Base-by-base conservation (phyloP, 257 asterid genomes). In the Leonotis leonurus region DNA sequence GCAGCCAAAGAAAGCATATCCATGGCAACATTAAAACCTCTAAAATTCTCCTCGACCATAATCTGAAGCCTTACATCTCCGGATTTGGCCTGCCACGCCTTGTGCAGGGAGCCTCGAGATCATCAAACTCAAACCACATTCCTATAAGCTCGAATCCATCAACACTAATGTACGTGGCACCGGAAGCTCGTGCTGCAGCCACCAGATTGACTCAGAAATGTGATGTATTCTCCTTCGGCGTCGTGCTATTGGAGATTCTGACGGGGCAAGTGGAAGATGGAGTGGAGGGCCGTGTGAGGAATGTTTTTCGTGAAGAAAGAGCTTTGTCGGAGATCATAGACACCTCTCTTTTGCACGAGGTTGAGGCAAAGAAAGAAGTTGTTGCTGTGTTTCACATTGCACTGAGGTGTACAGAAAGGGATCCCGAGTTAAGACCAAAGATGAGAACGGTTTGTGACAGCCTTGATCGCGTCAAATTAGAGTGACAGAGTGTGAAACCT, bases 401-500 rank as follows among this genome's bases (percentile, higher is more conserved):
- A 0, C 68, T 93, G 8, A 87, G 71, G 27, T 93, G 99, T 65
- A 82, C 94, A 25, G 97, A 89, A 22, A 44, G 65, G 10, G 99
- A 93, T 49, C 95, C 92, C 1, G 96, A 93, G 73, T 37, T 85
- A 58, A 81, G 97, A 56, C 96, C 97, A 13, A 80, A 90, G 90
- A 93, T 93, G 97, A 83, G 87, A 58, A 64, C 79, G 29, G 92
- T 93, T 72, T 78, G 74, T 1, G 97, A 93, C 24, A 89, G 73
- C 62, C 89, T 93, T 3, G 99, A 93, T 73, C 64, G 84, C 66
- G 54, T 86, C 78, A 72, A 68, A 33, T 44, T 70, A 73, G 65
- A 48, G 68, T 83, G 75, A 75, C 16, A 67, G 16, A 59, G 78
- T 40, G n/a, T n/a, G n/a, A n/a, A n/a, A n/a, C n/a, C n/a, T n/a